phyloP scores from a whole-genome alignment of 495 filamentous ascomycete genomes.

The Aspergillus hancockii region DNA sequence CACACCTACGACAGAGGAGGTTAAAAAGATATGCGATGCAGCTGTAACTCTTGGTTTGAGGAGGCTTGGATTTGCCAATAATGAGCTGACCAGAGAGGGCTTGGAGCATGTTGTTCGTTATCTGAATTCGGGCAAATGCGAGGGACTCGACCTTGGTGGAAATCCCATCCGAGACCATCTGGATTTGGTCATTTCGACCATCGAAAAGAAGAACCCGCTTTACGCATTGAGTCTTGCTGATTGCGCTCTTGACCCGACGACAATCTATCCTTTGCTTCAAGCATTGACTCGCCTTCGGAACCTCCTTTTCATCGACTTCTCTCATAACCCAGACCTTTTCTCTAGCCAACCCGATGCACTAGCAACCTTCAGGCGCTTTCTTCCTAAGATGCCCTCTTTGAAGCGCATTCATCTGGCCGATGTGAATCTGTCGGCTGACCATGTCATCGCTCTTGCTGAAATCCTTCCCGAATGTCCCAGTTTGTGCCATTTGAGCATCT shows the following conservation, averaged over 20 bases:
- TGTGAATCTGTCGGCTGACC: constrained; percentile 80
- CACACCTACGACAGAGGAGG: constrained; percentile 64
- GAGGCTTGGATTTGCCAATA: constrained; percentile 80
- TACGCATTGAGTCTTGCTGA: constrained; percentile 86
- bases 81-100: constrained; percentile 70
- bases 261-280: constrained; percentile 75
- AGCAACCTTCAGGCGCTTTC: constrained; percentile 72
- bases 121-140: constrained; percentile 71
- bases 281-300: constrained; percentile 68
- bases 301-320: constrained; percentile 88
- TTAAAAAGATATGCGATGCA: constrained; percentile 74
- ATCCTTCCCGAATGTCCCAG: constrained; percentile 81
- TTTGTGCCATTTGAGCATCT: constrained; percentile 82
- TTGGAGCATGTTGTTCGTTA: constrained; percentile 75
- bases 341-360: constrained; percentile 72
- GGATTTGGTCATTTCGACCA: constrained; percentile 61
- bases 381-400: constrained; percentile 76
- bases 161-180: constrained; percentile 76
- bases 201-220: constrained; percentile 64
- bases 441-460: constrained; percentile 87
- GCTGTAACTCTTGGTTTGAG: constrained; percentile 70
- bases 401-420: constrained; percentile 88
- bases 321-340: constrained; percentile 84
- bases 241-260: constrained; percentile 73
- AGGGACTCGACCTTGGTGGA: constrained; percentile 92